Base-by-base conservation (phyloP, 2,329 filamentous ascomycete species). In the Xylariaceae sp. region DNA sequence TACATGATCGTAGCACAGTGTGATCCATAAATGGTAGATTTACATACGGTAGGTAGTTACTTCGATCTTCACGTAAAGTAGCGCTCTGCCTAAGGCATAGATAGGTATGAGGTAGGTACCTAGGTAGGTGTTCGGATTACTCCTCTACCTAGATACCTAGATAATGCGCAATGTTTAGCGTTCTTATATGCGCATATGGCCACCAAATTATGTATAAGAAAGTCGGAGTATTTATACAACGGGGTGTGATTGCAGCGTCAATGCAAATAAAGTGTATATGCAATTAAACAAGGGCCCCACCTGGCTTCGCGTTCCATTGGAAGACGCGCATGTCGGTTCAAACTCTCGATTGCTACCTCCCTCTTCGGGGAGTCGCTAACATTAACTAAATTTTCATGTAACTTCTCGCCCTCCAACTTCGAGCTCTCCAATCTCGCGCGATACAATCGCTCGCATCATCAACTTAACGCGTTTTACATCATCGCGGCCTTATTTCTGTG, bases 391-490 rank as follows among this genome's bases (percentile, higher is more conserved):
- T 45, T 37, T 45, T 31, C 43, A 32, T 45, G 8, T 6, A 30
- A 11, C n/a, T 19, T 3, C 9, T 19, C 39, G 2, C 7, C 9
- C 12, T 27, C 19, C 31, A 2, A n/a, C 37, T 8, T 27, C 32
- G 9, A 2, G 3, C 34, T 31, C 19, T 26, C 5, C 5, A n/a
- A 12, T 40, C 44, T 45, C 19, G 31, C 43, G n/a, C 34, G 19
- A 55, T 53, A 35, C 49, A 30, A 43, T 42, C 27, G 6, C 6
- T 11, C 8, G 11, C n/a, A 29, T 39, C 47, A 31, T 30, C 34
- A 35, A 27, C 4, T 40, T 56, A 53, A 56, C 58, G 55, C 56
- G 58, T 42, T 51, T 39, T 34, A 49, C 26, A 7, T 49, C 43
- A 45, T 53, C 34, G 49, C 35, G 51, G 47, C 5, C 30, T 30